Evolutionary conservation across 192 early-diverging fungal species (phyloP), one percentile per base, ranked within the genome.

Genomic region (Entomortierella parvispora): DNA sequence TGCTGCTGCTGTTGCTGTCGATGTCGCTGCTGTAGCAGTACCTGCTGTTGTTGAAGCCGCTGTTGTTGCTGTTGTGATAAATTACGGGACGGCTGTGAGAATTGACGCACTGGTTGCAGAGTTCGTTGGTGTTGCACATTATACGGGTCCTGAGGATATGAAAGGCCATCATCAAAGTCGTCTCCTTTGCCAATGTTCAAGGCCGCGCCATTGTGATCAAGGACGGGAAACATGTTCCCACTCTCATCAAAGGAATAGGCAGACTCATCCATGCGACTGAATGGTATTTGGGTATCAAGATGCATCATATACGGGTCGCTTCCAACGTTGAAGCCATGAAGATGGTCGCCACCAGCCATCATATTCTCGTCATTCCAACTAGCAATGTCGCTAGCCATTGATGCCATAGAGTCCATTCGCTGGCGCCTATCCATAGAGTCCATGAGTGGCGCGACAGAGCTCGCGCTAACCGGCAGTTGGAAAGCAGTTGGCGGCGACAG

Each of bases 181-280:
- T 40, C 37, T 9, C 5, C 37, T 9, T 12, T 40, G 37, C 37
- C 37, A 40, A 40, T 40, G 37, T 40, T 40, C 37, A 40, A 9
- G 12, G 37, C 37, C 12, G 12, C 37, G 12, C 14, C 55, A 7
- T 52, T 52, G 26, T 72, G 62, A 33, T 72, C 62, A 2, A 65
- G 22, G 7, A 59, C 40, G 3, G 70, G 70, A 9, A 47, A 40
- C 60, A 59, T 58, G 17, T 58, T 17, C 20, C 48, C 62, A 53
- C 45, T 64, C 40, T 72, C 70, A 10, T 72, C 70, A 59, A 58
- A 76, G 68, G 69, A 70, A 66, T 82, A 69, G 61, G 80, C 65
- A 58, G n/a, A n/a, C n/a, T 81, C 40, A 58, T 72, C 70, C 56
- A 72, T 65, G 26, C 60, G 59, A 42, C 52, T 54, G 20, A 60